These are phyloP conservation scores for Penicillium odoratum DNA, from an alignment of 495 filamentous ascomycete species.

Conservation along the genomic window DNA sequence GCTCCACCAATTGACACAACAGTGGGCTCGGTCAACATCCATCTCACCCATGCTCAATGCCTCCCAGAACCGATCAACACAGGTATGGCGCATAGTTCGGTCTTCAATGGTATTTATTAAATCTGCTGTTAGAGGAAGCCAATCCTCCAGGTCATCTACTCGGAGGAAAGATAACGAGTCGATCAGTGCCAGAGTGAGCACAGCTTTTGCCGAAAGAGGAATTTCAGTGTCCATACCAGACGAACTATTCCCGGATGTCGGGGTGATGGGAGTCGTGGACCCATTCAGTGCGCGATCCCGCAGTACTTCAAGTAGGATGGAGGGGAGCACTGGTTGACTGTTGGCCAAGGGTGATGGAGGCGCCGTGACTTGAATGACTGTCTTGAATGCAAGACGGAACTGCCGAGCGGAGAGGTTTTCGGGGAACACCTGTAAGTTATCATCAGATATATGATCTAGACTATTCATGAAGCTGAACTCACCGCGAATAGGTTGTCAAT, in stretches of 20 bases:
- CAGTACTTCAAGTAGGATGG: conserved; percentile 79
- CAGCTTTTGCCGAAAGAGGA: conserved; percentile 75
- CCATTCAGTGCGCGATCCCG: conserved; percentile 62
- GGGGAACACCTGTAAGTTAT: conserved; percentile 66
- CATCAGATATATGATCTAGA: conserved; percentile 17
- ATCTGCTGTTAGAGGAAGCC: conserved; percentile 70
- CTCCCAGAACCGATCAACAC: conserved; percentile 80
- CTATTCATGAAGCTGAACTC: conserved; percentile 12
- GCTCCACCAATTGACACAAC: conserved; percentile 88
- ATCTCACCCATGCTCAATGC: conserved; percentile 82
- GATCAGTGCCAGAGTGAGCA: conserved; percentile 74
- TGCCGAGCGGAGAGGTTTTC: conserved; percentile 79
- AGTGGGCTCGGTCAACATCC: conserved; percentile 80
- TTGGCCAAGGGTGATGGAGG: conserved; percentile 74
- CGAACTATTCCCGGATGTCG: conserved; percentile 29
- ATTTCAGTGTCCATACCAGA: conserved; percentile 31
- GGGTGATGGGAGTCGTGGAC: conserved; percentile 50
- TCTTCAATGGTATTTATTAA: conserved; percentile 65
- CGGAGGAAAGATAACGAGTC: conserved; percentile 79
- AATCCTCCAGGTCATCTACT: conserved; percentile 69
- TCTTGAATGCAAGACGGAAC: conserved; percentile 92
- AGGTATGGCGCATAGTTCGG: conserved; percentile 59
- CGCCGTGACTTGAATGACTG: conserved; percentile 79
- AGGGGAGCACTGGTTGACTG: conserved; percentile 71
- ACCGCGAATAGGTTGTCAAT: conserved; percentile 79